These are phyloP conservation scores for Salicornia ramosissima DNA, from an alignment of 148 eudicot species.

Conservation along the genomic window DNA sequence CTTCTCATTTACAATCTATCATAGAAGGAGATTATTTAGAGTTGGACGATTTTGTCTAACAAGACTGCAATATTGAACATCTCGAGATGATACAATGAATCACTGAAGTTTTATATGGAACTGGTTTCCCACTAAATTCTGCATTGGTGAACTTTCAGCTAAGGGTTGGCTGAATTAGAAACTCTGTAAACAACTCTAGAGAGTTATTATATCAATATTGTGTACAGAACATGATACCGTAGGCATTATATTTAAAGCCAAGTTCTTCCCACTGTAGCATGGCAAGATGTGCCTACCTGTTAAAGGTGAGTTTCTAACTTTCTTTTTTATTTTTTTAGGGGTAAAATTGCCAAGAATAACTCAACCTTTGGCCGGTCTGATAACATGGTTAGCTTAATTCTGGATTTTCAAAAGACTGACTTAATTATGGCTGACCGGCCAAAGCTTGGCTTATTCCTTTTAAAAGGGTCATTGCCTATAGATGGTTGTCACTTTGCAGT, in stretches of 20 bases:
- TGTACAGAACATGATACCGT: neutral
- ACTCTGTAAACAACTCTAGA: neutral
- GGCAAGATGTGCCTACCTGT: neutral
- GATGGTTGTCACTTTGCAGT: no score
- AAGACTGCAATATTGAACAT: neutral
- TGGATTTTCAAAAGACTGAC: no score
- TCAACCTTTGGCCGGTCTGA: no score
- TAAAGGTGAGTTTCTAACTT: conserved; percentile 2
- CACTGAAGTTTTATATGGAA: neutral
- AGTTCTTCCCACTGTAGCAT: neutral
- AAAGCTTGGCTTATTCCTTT: no score
- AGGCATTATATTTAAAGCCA: conserved; percentile 3
- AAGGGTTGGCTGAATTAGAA: conserved; percentile 1
- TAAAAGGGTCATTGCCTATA: no score
- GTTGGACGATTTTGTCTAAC: conserved; percentile 42
- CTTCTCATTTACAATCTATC: conserved; percentile 22
- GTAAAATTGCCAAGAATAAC: no score
- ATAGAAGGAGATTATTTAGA: conserved; percentile 41
- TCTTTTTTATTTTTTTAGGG: neutral
- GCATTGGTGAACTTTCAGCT: neutral
- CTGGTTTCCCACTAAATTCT: neutral
- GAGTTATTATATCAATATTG: neutral
- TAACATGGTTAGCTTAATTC: no score
- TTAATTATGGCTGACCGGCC: no score
- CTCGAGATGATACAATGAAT: neutral